Evolutionary conservation across 106 monocot genomes (phyloP), one percentile per base, ranked within the genome.

Genomic region (Apostasia ramifera): DNA sequence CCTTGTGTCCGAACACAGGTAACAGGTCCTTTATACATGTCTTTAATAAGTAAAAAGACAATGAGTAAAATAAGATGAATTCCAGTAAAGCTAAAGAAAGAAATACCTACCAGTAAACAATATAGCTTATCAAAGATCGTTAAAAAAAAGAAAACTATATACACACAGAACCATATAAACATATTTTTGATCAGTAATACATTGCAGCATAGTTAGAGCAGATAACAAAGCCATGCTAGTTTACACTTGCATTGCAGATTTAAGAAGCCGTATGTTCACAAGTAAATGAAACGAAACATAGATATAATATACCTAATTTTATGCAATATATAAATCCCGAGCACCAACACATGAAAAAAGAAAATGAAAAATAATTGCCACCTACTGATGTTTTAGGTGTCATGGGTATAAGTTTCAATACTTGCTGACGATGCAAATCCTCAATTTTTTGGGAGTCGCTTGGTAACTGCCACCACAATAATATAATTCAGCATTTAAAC

Each of bases 371-470:
- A 63, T n/a, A 63, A 8, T 14, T 12, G 40, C 6, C 44, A 63
- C 75, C 7, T 79, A 86, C 86, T 13, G 10, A 76, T 57, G 8
- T 76, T 76, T 86, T 86, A 53, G 86, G 79, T 57, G 72, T 86
- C 57, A 86, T 44, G 2, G 86, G 86, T 59, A 82, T 79, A 41
- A 86, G 73, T 56, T 82, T 79, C 63, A 60, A 69, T 58, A 69
- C 77, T 62, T 84, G 72, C 65, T 53, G 72, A 58, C 76, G 72
- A 70, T 65, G 69, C 15, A 76, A 65, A 55, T 84, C 80, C 44
- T 84, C 84, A 57, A 76, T 72, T 72, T 64, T 84, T 53, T 80
- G 84, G 39, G 76, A 72, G 44, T 84, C 76, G 61, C 51, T 47
- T 9, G 75, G 44, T 57, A 60, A 41, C 79, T 83, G 79, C 53